Conservation (phyloP, 805 yeast species). For the Candida pini region DNA sequence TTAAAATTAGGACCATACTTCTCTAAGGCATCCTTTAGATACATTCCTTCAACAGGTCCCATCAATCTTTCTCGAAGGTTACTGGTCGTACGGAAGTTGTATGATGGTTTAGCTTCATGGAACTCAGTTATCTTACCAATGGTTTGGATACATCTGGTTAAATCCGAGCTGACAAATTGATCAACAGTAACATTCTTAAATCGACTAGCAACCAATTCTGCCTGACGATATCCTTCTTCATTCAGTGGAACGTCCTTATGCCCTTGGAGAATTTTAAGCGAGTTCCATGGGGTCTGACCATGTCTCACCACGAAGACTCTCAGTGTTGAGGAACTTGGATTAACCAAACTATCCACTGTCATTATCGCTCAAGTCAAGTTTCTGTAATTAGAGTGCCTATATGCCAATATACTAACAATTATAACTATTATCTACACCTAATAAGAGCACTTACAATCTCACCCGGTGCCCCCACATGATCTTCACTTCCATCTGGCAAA, state of each 20-base stretch:
- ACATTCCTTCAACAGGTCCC: constrained; percentile 80
- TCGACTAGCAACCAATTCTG: constrained; percentile 44
- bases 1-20: constrained; percentile 51
- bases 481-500: too few species aligned
- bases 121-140: constrained; percentile 34
- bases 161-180: constrained; percentile 45
- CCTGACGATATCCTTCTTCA: constrained; percentile 56
- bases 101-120: constrained; percentile 12
- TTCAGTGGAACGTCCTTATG: constrained; percentile 65
- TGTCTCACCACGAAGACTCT: constrained; percentile 65
- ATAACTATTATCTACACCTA: too few species aligned
- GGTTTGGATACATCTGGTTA: constrained; percentile 59
- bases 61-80: constrained; percentile 65
- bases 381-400: not conserved
- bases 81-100: constrained; percentile 29
- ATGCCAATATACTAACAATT: too few species aligned
- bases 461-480: too few species aligned
- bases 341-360: constrained; percentile 17
- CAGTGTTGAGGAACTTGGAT: constrained; percentile 12
- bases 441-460: too few species aligned
- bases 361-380: constrained; percentile 4
- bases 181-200: constrained; percentile 38
- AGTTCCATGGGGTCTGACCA: constrained; percentile 78
- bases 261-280: constrained; percentile 68
- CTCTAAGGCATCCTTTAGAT: constrained; percentile 54